phyloP scores from a whole-genome alignment of 768 basidiomycete genomes.

The Melanogaster broomeanus region DNA sequence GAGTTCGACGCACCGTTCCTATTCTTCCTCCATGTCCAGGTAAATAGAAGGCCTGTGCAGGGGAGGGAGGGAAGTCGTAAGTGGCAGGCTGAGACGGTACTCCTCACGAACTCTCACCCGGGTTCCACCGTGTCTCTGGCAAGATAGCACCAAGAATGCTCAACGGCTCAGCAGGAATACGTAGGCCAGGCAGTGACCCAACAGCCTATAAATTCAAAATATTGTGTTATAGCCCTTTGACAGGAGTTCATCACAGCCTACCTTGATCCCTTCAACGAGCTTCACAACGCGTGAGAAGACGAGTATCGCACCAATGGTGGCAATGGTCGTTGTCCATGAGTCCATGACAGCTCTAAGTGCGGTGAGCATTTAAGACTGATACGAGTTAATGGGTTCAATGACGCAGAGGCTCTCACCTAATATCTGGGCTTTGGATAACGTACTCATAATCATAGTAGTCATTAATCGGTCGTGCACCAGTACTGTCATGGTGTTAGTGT shows the following conservation, averaged over 20 bases:
- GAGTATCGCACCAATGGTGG: constrained; percentile 1
- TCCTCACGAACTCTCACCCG: constrained; percentile 5
- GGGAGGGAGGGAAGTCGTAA: neutral
- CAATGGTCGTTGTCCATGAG: constrained; percentile 7
- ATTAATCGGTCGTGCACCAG: too few relatives aligned
- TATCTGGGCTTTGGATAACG: too few relatives aligned
- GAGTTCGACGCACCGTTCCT: constrained; percentile 10
- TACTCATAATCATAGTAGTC: too few relatives aligned
- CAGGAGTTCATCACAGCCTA: constrained; percentile 8
- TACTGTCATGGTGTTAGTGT: too few relatives aligned
- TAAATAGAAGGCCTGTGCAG: constrained; percentile 13
- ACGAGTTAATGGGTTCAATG: too few relatives aligned
- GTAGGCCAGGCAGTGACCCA: constrained; percentile 16
- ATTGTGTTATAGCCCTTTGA: neutral
- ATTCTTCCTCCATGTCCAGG: constrained; percentile 25
- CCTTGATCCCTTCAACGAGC: constrained; percentile 13
- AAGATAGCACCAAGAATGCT: constrained; percentile 1
- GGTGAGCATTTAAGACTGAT: constrained; percentile 50
- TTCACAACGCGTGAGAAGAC: constrained; percentile 16
- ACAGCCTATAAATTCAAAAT: constrained; percentile 11
- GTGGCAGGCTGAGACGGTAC: neutral
- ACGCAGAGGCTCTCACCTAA: too few relatives aligned
- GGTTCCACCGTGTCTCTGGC: constrained; percentile 24
- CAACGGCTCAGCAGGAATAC: constrained; percentile 22
- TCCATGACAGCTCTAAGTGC: constrained; percentile 43